Evolutionary conservation across 2,329 filamentous ascomycete genomes (phyloP), one percentile per base, ranked within the genome.

Genomic region (Sclerotinia borealis): DNA sequence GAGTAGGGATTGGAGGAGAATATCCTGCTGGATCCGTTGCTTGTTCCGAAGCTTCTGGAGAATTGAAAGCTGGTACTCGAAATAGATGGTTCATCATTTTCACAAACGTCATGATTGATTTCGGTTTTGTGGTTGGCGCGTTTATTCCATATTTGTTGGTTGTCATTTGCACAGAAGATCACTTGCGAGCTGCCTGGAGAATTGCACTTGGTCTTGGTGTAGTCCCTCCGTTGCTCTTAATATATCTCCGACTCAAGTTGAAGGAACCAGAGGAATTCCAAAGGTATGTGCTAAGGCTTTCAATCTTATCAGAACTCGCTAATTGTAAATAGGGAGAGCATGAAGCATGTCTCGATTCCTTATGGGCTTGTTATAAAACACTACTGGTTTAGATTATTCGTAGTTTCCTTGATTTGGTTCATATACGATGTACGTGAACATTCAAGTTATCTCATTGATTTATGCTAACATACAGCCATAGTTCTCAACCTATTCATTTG

Each of bases 61-160:
- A 96, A 73, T 80, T 97, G 64, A 91, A 92, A 75, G 76, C 78
- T 19, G 93, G 93, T 13, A 88, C 89, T 19, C 82, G 93, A n/a
- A 93, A 97, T 73, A 82, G 89, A 45, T 96, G 92, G 91, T 97
- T 93, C 73, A 91, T 93, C 70, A 81, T 96, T 68, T 96, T 95
- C 75, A 96, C 91, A 52, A 96, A 96, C 76, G 85, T 89, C 29
- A 90, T 92, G 80, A 96, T 96, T 65, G 91, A 96, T 73, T 84
- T 86, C 60, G 92, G 91, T 0, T 96, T 96, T 68, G 69, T 72
- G 1, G 80, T 93, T 62, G 87, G 91, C 10, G 87, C 90, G 0
- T 85, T 96, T 66, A 85, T 95, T 1, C 90, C 92, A 0, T 86
- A 87, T 76, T 79, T 89, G 51, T 75, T 89, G 34, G 82, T 85